Evolutionary conservation across 805 yeast species (phyloP), one percentile per base, ranked within the genome.

Genomic region (Starmerella scarabaei): DNA sequence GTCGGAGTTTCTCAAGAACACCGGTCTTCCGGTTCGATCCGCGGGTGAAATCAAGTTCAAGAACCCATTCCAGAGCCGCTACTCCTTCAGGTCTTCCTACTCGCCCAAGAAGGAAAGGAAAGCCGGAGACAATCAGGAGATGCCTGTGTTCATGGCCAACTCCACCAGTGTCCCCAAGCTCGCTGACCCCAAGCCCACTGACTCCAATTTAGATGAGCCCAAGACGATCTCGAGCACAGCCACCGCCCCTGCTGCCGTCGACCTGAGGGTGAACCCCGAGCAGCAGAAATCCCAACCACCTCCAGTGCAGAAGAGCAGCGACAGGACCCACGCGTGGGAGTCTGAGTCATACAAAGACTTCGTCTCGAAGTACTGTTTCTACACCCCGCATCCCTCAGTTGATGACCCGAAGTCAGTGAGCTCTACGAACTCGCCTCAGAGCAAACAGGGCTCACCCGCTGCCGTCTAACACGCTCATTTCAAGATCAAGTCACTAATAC

Each of bases 361-460:
- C 35, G 48, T 63, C 36, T 53, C 61, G 41, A 61, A 57, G 47
- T 63, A 63, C 53, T 63, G 67, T 48, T 63, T 63, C 43, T 60
- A 58, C 47, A 50, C 52, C n/a, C 53, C 53, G 9, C 27, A n/a
- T 6, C 16, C 30, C 36, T 15, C 8, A 12, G 21, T 21, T n/a
- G n/a, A n/a, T n/a, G n/a, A n/a, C n/a, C 9, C 8, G 33, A n/a
- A 7, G 14, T 30, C 9, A n/a, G n/a, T 30, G n/a, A 7, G n/a
- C 33, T n/a, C 33, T 30, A 12, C 14, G 29, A 12, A 26, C 29
- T 26, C 11, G 14, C 29, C 29, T 14, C 29, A 12, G 11, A 14
- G 14, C 29, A 11, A 26, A 26, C 14, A 14, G 11, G 29, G 14
- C 11, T 14, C 29, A 12, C 29, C 29, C 29, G 14, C 11, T 14